phyloP scores from a whole-genome alignment of 1,284 basidiomycete genomes.

The Cryptococcus amylolentus region DNA sequence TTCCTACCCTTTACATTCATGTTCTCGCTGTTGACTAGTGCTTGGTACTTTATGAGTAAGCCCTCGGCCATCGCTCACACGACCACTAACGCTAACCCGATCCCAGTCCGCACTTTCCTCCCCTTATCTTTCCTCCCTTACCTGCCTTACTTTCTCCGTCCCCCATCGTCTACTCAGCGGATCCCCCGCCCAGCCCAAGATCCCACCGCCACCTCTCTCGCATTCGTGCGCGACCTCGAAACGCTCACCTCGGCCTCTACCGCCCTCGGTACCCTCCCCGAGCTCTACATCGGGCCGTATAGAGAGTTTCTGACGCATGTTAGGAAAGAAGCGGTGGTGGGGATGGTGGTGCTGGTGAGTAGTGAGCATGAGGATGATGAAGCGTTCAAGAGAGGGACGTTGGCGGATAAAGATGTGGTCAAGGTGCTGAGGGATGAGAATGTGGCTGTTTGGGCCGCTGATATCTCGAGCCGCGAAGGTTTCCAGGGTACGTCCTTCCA shows the following conservation, averaged over 20 bases:
- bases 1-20: slow-evolving; percentile 37
- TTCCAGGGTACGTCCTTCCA: slow-evolving; percentile 64
- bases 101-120: slow-evolving; percentile 42
- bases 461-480: slow-evolving; percentile 72
- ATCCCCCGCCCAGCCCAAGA: slow-evolving; percentile 18
- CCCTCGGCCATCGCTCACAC: background rate
- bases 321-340: slow-evolving; percentile 68
- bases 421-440: slow-evolving; percentile 64
- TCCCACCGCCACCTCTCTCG: slow-evolving; percentile 31
- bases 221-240: slow-evolving; percentile 43
- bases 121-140: slow-evolving; percentile 43
- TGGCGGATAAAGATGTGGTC: slow-evolving; percentile 69
- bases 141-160: slow-evolving; percentile 45
- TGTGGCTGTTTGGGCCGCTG: slow-evolving; percentile 79
- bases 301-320: slow-evolving; percentile 70
- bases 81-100: background rate
- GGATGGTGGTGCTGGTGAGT: slow-evolving; percentile 79
- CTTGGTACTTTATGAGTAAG: slow-evolving; percentile 49
- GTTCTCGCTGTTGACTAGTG: slow-evolving; percentile 34
- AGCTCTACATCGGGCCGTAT: slow-evolving; percentile 78
- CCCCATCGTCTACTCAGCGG: slow-evolving; percentile 24
- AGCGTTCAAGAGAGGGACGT: slow-evolving; percentile 79
- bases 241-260: slow-evolving; percentile 32
- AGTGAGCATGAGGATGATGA: slow-evolving; percentile 84
- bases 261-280: slow-evolving; percentile 56